These are phyloP conservation scores for Suillus weaverae DNA, from an alignment of 768 basidiomycete species.

Conservation along the genomic window DNA sequence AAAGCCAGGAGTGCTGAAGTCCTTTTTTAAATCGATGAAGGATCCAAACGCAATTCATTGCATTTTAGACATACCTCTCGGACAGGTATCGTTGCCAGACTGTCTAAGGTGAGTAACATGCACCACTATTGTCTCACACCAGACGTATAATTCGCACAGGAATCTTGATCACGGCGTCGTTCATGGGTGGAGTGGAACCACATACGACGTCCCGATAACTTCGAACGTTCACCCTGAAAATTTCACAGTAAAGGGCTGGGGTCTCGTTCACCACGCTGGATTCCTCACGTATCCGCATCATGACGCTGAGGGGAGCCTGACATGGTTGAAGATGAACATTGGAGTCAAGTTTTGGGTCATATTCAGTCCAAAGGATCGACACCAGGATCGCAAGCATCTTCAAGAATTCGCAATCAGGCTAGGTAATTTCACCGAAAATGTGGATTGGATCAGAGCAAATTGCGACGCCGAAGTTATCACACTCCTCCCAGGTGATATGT, in stretches of 20 bases:
- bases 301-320: not conserved
- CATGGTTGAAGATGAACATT: not conserved
- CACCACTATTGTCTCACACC: fast-evolving
- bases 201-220: not conserved
- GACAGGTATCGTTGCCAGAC: not conserved
- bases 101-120: not conserved
- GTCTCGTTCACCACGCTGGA: slow-evolving; percentile 10
- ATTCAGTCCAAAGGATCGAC: not conserved
- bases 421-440: not conserved
- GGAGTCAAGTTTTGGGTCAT: not conserved
- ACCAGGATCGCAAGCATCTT: not conserved
- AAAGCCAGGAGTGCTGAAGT: not conserved
- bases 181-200: not conserved
- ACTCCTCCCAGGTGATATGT: too few species aligned
- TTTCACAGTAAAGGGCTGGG: slow-evolving; percentile 3
- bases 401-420: not conserved
- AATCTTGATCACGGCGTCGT: not conserved
- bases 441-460: not conserved
- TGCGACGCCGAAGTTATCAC: not conserved
- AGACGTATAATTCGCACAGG: not conserved
- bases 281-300: slow-evolving; percentile 13
- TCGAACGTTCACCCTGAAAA: not conserved
- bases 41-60: not conserved
- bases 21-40: not conserved
- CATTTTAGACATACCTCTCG: not conserved